phyloP scores from a whole-genome alignment of 495 filamentous ascomycete genomes.

The Annulohypoxylon moriforme region DNA sequence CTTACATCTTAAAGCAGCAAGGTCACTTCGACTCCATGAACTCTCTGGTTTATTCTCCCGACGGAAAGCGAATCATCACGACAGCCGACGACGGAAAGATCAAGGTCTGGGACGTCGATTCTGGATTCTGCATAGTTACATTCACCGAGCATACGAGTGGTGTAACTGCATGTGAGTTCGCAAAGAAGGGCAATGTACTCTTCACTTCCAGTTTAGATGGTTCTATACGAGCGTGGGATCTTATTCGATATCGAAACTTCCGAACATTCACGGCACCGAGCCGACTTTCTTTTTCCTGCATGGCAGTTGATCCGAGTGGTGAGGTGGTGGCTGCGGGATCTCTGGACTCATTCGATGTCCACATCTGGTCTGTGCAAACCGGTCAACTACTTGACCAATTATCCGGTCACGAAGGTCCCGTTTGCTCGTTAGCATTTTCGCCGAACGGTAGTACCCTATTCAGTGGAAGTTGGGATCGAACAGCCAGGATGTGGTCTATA shows the following conservation, averaged over 20 bases:
- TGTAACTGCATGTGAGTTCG: conserved; percentile 94
- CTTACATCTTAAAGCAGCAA: conserved; percentile 98
- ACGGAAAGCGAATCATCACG: conserved; percentile 91
- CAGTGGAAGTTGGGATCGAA: conserved; percentile 95
- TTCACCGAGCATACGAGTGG: conserved; percentile 97
- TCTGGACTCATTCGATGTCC: conserved; percentile 94
- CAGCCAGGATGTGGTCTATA: conserved; percentile 93
- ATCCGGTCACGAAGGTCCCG: conserved; percentile 91
- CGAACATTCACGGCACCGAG: conserved; percentile 94
- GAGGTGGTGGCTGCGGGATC: conserved; percentile 96
- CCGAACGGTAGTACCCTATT: conserved; percentile 84
- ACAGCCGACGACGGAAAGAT: conserved; percentile 96
- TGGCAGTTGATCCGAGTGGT: conserved; percentile 96
- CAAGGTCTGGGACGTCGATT: conserved; percentile 97
- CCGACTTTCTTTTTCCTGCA: conserved; percentile 87
- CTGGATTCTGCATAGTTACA: conserved; percentile 96
- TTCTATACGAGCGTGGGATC: conserved; percentile 93
- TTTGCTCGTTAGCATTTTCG: conserved; percentile 87
- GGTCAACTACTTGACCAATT: conserved; percentile 93
- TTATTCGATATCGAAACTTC: conserved; percentile 96
- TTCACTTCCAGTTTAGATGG: conserved; percentile 96
- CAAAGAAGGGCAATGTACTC: conserved; percentile 91
- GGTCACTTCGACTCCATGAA: conserved; percentile 98
- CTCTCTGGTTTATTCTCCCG: conserved; percentile 89
- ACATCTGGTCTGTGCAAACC: conserved; percentile 98